Conservation (phyloP, 129 eudicot species). For the Sambucus nigra region DNA sequence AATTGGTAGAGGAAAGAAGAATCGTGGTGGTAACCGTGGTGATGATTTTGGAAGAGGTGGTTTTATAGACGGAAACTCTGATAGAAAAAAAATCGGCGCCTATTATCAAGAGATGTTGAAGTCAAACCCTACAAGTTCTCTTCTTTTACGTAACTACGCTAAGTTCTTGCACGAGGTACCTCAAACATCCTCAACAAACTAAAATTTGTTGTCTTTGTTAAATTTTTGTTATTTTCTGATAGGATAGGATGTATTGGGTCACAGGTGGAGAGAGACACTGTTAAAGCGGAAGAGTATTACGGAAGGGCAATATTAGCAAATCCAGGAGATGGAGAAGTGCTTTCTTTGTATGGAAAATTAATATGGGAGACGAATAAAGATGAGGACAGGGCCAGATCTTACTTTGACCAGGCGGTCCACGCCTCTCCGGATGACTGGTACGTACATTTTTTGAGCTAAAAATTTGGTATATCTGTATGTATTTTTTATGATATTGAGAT, state of each 20-base stretch:
- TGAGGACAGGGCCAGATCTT: constrained; percentile 52
- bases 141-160: constrained; percentile 70
- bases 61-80: constrained; percentile 15
- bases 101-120: constrained; percentile 48
- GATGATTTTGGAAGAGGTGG: constrained; percentile 14
- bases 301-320: constrained; percentile 78
- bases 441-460: constrained; percentile 7
- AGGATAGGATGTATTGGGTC: not conserved
- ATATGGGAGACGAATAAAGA: constrained; percentile 70
- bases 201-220: not conserved
- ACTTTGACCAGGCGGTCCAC: constrained; percentile 57
- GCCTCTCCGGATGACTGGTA: constrained; percentile 78
- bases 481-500: not conserved
- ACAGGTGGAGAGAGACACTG: constrained; percentile 58
- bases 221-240: not conserved
- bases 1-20: constrained; percentile 28
- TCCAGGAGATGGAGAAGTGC: constrained; percentile 78
- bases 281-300: constrained; percentile 71
- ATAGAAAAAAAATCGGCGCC: constrained; percentile 39
- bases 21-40: constrained; percentile 32
- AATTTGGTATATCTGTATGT: too few relatives aligned
- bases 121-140: constrained; percentile 51
- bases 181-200: not conserved
- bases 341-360: constrained; percentile 62
- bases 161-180: constrained; percentile 72